Conservation (phyloP, 352 stramenopile species). For the Pythium aphanidermatum region DNA sequence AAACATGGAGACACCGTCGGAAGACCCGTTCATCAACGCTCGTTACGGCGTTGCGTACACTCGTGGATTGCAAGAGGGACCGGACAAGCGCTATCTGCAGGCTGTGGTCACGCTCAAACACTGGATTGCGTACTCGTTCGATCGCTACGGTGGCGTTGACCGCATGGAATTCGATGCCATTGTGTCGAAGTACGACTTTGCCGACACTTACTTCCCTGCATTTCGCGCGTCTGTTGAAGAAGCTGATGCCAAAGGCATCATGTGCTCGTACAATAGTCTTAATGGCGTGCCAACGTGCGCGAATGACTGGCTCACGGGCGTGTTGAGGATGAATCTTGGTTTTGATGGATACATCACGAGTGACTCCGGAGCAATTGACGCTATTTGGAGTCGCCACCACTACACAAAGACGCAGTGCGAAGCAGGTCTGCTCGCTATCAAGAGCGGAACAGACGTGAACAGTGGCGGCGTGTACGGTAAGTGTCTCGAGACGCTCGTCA, state of each 20-base stretch:
- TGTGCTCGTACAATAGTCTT: conserved; percentile 97
- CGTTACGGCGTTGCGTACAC: conserved; percentile 91
- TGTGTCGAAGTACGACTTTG: conserved; percentile 88
- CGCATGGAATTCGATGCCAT: conserved; percentile 87
- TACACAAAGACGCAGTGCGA: conserved; percentile 75
- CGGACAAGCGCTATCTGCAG: conserved; percentile 60
- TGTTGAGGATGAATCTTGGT: conserved; percentile 68
- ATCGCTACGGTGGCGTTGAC: conserved; percentile 61
- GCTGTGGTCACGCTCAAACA: conserved; percentile 92
- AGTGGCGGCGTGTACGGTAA: conserved; percentile 77
- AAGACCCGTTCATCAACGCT: conserved; percentile 90
- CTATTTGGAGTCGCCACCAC: conserved; percentile 71
- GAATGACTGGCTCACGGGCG: conserved; percentile 67
- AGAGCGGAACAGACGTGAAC: conserved; percentile 85
- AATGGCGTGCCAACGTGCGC: conserved; percentile 93
- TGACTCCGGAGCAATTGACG: conserved; percentile 89
- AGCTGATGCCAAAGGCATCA: conserved; percentile 79
- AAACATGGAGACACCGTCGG: conserved; percentile 91
- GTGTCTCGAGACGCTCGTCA: conserved; percentile 59
- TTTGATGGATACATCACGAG: conserved; percentile 96
- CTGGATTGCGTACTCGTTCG: conserved; percentile 90
- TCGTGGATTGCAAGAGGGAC: conserved; percentile 79
- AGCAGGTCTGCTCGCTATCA: conserved; percentile 46
- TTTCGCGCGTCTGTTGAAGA: conserved; percentile 83
- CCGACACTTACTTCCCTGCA: conserved; percentile 89